A percentile compares a stretch with the other conserved stretches of the same genome.
Evolutionary conservation across 225 moss, liverwort and hornwort genomes (phyloP).

Genomic region (Physcomitrellopsis africana): DNA sequence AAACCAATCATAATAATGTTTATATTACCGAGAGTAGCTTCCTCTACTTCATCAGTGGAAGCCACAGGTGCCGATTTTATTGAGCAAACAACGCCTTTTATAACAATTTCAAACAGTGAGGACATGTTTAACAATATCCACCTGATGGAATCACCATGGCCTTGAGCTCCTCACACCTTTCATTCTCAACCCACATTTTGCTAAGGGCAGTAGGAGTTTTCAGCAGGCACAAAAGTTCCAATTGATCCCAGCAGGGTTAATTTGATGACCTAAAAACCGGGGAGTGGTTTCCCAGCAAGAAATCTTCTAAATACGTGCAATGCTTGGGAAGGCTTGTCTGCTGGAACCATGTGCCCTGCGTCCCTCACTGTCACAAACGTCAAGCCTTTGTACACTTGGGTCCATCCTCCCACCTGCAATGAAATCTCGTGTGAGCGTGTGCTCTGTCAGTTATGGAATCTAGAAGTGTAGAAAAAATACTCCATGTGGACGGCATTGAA

Average conservation of each 20-base stretch:
- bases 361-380: constrained; percentile 82
- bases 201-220: background rate
- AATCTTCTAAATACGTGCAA: constrained; percentile 71
- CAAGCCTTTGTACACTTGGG: constrained; percentile 76
- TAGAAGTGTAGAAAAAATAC: no score
- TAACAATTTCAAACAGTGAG: constrained; percentile 43
- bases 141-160: constrained; percentile 40
- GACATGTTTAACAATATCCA: constrained; percentile 16
- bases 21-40: no score
- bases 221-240: background rate
- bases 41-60: background rate
- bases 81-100: constrained; percentile 19
- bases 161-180: background rate
- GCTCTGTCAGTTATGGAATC: no score
- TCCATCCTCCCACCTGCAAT: constrained; percentile 86
- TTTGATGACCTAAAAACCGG: constrained; percentile 45
- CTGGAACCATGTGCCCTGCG: constrained; percentile 88
- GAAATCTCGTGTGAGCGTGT: background rate
- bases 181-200: constrained; percentile 6
- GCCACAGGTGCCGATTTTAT: constrained; percentile 12
- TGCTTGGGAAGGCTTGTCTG: constrained; percentile 76
- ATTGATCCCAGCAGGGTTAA: background rate
- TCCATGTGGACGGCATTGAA: no score
- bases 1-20: no score
- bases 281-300: constrained; percentile 74